A percentile compares a stretch with the other conserved stretches of the same genome.
Evolutionary conservation across 2,329 filamentous ascomycete species (phyloP).

Genomic region (Ophiostoma populinum): DNA sequence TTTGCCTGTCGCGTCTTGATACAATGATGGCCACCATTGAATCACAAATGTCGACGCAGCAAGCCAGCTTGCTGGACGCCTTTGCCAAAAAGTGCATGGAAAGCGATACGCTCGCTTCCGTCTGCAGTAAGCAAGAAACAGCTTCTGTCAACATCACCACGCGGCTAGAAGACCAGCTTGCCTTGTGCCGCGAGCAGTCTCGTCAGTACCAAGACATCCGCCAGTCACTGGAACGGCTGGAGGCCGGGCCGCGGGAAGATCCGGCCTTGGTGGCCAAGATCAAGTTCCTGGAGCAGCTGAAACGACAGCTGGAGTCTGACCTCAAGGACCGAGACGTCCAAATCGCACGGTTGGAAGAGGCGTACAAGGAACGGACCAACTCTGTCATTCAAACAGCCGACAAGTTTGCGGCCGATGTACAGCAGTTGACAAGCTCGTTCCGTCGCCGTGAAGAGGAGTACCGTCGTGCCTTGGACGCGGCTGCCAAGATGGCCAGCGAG

Average conservation of each 20-base stretch:
- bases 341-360: constrained; percentile 6
- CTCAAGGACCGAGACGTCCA: constrained; percentile 4
- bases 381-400: neutral
- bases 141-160: neutral
- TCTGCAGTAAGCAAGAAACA: constrained; percentile 5
- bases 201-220: neutral
- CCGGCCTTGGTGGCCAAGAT: constrained; percentile 1
- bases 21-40: neutral
- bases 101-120: neutral
- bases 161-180: neutral
- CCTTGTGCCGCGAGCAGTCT: neutral
- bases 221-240: neutral
- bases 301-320: neutral
- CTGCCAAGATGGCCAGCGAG: constrained; percentile 1
- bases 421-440: constrained; percentile 2
- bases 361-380: constrained; percentile 1
- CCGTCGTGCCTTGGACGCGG: constrained; percentile 4
- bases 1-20: neutral
- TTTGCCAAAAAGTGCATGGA: constrained; percentile 1
- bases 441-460: constrained; percentile 7
- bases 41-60: neutral
- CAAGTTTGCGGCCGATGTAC: constrained; percentile 2
- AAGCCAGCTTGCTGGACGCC: neutral
- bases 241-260: neutral
- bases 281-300: neutral